Evolutionary conservation across 2,329 filamentous ascomycete species (phyloP).

Genomic region (Phyllosticta citribraziliensis): DNA sequence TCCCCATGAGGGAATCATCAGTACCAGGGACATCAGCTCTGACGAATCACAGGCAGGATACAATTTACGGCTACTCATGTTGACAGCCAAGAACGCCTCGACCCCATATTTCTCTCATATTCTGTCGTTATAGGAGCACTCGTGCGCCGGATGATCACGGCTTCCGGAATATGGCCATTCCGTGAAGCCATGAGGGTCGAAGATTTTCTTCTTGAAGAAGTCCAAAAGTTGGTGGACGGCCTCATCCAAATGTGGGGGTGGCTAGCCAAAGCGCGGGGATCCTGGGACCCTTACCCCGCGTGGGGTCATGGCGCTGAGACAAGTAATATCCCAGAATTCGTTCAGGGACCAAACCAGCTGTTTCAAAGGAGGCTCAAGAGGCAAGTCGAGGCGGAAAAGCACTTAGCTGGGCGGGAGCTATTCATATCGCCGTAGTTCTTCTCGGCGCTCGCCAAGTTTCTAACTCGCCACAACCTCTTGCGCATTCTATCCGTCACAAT

Average conservation of each 20-base stretch:
- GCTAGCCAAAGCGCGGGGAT: not conserved
- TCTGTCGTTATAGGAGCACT: not conserved
- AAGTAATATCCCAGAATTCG: not conserved
- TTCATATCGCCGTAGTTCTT: not conserved
- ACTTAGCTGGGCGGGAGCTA: not conserved
- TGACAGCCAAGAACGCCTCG: not conserved
- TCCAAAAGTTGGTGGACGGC: not conserved
- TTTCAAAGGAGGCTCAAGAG: not conserved
- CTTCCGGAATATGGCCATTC: not conserved
- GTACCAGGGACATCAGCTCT: not conserved
- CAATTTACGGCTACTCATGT: not conserved
- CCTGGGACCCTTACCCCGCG: not conserved
- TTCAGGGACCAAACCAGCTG: not conserved
- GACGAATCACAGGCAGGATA: not conserved
- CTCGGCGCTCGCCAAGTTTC: not conserved
- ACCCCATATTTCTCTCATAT: not conserved
- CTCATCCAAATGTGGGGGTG: not conserved
- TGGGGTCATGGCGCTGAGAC: not conserved
- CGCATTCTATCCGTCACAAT: not conserved
- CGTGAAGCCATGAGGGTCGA: too few species aligned
- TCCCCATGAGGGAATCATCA: not conserved
- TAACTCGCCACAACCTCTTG: not conserved
- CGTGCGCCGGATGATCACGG: not conserved
- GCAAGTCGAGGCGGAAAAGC: not conserved
- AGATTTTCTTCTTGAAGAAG: not conserved